Conservation (phyloP, 2,329 filamentous ascomycete genomes). For the Cryoendolithus antarcticus region DNA sequence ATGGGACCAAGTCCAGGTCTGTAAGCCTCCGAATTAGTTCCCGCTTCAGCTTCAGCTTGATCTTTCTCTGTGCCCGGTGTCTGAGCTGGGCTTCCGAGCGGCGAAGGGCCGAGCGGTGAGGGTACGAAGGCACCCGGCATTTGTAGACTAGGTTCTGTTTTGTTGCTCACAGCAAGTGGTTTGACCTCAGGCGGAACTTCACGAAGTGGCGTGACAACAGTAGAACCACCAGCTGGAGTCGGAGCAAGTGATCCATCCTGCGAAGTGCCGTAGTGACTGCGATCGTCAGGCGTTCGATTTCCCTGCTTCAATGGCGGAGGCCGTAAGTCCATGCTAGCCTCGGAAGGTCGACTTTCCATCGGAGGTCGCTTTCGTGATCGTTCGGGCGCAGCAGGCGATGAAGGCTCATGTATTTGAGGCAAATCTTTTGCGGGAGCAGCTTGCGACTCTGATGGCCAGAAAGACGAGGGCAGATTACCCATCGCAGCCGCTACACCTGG, state of each 20-base stretch:
- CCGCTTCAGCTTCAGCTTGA: slow-evolving; percentile 6
- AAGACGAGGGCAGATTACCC: slow-evolving; percentile 14
- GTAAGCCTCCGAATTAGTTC: slow-evolving; percentile 28
- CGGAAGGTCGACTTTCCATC: slow-evolving; percentile 9
- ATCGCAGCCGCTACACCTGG: slow-evolving; percentile 13
- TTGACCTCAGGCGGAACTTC: slow-evolving; percentile 9
- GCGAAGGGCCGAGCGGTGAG: slow-evolving; percentile 5
- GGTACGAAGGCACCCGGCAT: slow-evolving; percentile 8
- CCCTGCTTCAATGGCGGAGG: slow-evolving; percentile 18
- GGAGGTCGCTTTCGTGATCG: slow-evolving; percentile 12
- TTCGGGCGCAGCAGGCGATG: slow-evolving; percentile 14
- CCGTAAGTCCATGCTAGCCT: slow-evolving; percentile 15
- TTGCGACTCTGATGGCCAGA: slow-evolving; percentile 10
- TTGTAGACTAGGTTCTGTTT: slow-evolving; percentile 8
- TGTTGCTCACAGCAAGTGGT: slow-evolving; percentile 7
- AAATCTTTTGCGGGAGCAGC: slow-evolving; percentile 2
- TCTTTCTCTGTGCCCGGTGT: slow-evolving; percentile 12
- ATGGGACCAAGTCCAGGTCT: slow-evolving; percentile 80
- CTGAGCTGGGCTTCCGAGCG: slow-evolving; percentile 5
- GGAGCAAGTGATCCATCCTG: neutral
- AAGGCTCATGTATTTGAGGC: slow-evolving; percentile 6
- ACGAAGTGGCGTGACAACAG: slow-evolving; percentile 2
- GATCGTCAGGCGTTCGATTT: slow-evolving; percentile 2
- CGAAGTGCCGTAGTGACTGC: slow-evolving; percentile 6
- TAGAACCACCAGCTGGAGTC: slow-evolving; percentile 1